These are phyloP conservation scores for Oxyria digyna DNA, from an alignment of 148 eudicot genomes.

Conservation along the genomic window DNA sequence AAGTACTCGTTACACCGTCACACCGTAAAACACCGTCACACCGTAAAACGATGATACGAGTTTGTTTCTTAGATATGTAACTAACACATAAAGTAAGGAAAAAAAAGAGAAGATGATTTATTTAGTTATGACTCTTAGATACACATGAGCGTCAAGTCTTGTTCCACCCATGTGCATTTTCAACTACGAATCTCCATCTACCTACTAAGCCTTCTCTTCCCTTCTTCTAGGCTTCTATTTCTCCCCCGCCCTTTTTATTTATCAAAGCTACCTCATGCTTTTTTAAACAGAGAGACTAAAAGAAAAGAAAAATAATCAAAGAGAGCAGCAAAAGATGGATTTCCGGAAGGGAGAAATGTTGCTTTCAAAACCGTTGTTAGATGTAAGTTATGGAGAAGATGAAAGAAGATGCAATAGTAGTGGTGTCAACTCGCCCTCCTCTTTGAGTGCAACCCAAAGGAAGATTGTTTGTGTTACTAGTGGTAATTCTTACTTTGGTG, in stretches of 20 bases:
- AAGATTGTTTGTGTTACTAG: conserved; percentile 21
- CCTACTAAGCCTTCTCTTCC: neutral
- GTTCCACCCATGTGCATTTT: neutral
- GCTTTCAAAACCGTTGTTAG: conserved; percentile 9
- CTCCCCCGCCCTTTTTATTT: neutral
- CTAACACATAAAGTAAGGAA: neutral
- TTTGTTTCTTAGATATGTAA: no score
- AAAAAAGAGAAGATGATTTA: neutral
- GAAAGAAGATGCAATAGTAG: neutral
- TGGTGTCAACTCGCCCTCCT: neutral
- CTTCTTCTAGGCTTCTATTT: neutral
- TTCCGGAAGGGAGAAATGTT: conserved; percentile 1
- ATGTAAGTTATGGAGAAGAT: neutral
- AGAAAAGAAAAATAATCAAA: neutral
- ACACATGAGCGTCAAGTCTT: neutral
- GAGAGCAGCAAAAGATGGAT: conserved; percentile 6
- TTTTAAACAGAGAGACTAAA: neutral
- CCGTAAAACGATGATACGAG: no score
- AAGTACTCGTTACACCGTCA: no score
- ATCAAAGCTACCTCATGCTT: neutral
- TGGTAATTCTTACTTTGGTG: conserved; percentile 20
- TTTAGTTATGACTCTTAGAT: conserved; percentile 9
- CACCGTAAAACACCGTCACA: no score
- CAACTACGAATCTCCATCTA: conserved; percentile 6
- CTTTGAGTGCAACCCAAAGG: conserved; percentile 10